Base-by-base conservation (phyloP, 2,329 filamentous ascomycete genomes). In the Sclerotinia trifoliorum region DNA sequence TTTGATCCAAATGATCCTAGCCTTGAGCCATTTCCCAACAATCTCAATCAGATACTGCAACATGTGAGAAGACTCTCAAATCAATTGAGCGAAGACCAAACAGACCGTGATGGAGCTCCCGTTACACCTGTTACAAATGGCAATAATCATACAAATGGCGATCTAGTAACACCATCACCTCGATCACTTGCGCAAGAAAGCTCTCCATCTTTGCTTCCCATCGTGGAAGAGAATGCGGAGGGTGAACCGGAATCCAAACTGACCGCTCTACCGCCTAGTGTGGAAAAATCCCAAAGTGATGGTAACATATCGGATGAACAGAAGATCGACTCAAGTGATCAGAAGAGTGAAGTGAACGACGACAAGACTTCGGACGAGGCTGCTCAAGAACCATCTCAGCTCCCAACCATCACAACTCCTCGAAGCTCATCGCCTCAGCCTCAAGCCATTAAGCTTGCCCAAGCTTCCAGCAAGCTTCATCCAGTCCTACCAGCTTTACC, bases 1-100 rank as follows among this genome's bases (percentile, higher is more conserved):
- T 67, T 73, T 35, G 75, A 77, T 69, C 60, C 67, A 10, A 73
- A 77, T 66, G 75, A 77, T 65, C 76, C 75, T 39, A 60, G 68
- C 1, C 70, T 77, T 21, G 70, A 75, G 35, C 66, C 68, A 46
- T 78, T 77, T 39, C 76, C 74, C 6, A 73, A 71, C 48, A 73
- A 75, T 55, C 72, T 74, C 24, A 69, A 71, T 35, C 71, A 64
- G 7, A 75, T 77, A 35, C 26, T 75, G 32, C 71, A 72, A 42
- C 69, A 73, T 51, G 67, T 77, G 52, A 67, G 68, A 55, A 70
- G 57, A 55, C 64, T 75, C 46, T 73, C 73, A 48, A 71, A 69
- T 24, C 72, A 71, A 26, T 64, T 77, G 5, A 72, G 70, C 19
- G 70, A 71, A 21, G 74, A 76, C 54, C 70, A 71, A 44, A 69